Evolutionary conservation across 768 basidiomycete species (phyloP).

Genomic region (Collybia nuda): DNA sequence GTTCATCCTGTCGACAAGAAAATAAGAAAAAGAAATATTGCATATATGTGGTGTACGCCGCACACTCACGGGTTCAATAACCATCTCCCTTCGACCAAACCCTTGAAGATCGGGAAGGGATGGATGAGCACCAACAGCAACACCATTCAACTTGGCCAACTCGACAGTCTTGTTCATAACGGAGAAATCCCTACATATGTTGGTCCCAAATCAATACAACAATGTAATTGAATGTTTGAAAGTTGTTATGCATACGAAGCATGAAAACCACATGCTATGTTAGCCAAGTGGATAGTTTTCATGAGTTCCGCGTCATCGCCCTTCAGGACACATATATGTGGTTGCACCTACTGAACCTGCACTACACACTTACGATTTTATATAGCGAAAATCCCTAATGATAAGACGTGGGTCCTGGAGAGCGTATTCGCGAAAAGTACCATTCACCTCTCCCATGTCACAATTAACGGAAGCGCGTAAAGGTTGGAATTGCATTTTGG

Average conservation of each 20-base stretch:
- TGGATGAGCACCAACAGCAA: slow-evolving; percentile 68
- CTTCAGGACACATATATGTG: slow-evolving; percentile 19
- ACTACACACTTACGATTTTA: slow-evolving; percentile 33
- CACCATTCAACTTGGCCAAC: slow-evolving; percentile 54
- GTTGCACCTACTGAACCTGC: too few species aligned
- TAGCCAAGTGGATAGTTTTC: slow-evolving; percentile 58
- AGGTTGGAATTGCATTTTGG: not conserved
- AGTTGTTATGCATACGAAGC: slow-evolving; percentile 43
- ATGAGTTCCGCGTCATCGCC: slow-evolving; percentile 53
- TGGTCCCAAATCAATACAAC: not conserved
- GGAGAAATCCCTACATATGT: slow-evolving; percentile 47
- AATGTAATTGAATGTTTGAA: too few species aligned
- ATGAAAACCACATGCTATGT: slow-evolving; percentile 71
- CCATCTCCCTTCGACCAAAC: slow-evolving; percentile 67
- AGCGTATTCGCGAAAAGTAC: not conserved
- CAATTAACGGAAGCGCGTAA: slow-evolving; percentile 48
- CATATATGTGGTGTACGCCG: not conserved
- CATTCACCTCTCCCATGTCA: slow-evolving; percentile 53
- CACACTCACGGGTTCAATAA: slow-evolving; percentile 49
- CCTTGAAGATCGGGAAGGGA: slow-evolving; percentile 64
- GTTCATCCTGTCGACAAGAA: slow-evolving; percentile 43
- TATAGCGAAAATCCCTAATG: slow-evolving; percentile 53
- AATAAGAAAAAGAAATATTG: not conserved
- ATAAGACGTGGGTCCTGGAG: not conserved
- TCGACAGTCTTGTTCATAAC: slow-evolving; percentile 64